Conservation (phyloP, 23 red algal genomes). For the Gracilaria caudata region DNA sequence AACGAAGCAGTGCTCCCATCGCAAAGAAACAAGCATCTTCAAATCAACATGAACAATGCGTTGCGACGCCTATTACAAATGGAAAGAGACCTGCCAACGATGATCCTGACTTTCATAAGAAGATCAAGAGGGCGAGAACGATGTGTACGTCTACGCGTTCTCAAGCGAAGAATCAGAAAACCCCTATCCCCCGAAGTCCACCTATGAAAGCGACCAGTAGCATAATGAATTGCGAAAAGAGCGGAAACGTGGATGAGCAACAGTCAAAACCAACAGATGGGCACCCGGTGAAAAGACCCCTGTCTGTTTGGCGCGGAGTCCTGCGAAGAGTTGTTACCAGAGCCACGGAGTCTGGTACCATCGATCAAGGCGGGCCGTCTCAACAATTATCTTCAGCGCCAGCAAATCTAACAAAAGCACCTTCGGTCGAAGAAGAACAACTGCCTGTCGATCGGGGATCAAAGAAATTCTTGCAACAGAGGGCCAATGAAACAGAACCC, state of each 20-base stretch:
- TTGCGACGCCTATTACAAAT: neutral
- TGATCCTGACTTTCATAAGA: neutral
- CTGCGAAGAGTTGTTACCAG: slow-evolving; percentile 23
- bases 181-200: neutral
- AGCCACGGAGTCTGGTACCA: neutral
- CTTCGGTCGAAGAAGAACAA: neutral
- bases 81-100: neutral
- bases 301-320: slow-evolving; percentile 47
- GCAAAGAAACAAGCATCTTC: slow-evolving; percentile 15
- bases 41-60: neutral
- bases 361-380: neutral
- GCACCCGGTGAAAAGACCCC: neutral
- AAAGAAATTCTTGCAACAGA: neutral
- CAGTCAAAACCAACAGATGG: too few relatives aligned
- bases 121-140: neutral
- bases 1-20: neutral
- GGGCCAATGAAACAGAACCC: neutral
- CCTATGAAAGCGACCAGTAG: neutral
- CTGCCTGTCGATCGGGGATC: neutral
- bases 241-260: neutral
- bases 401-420: neutral
- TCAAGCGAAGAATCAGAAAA: neutral
- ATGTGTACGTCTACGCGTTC: neutral
- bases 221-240: neutral
- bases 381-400: neutral